phyloP scores from a whole-genome alignment of 2,329 filamentous ascomycete species.

The Monosporascus sp. region DNA sequence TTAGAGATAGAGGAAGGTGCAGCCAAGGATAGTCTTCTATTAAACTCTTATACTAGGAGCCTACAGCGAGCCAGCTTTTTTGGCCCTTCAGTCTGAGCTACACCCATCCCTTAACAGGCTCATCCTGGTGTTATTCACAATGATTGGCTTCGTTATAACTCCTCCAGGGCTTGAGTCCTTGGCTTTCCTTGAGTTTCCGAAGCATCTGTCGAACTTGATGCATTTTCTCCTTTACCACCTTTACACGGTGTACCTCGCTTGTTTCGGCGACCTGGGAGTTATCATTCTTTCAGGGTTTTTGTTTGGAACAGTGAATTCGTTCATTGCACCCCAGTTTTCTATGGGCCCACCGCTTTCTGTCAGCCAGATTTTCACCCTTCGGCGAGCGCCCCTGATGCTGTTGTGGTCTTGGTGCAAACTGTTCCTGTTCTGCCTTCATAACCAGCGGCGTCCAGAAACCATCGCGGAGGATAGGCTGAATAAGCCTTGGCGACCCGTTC shows the following conservation, averaged over 20 bases:
- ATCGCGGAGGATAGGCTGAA: slow-evolving; percentile 4
- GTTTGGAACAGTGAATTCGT: background rate
- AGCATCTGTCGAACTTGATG: no score
- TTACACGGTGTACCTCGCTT: background rate
- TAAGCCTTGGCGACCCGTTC: slow-evolving; percentile 5
- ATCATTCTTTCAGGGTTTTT: background rate
- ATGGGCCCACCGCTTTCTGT: background rate
- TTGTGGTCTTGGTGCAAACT: slow-evolving; percentile 3
- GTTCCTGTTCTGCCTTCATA: slow-evolving; percentile 3
- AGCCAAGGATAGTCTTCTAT: no score
- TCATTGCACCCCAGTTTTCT: background rate
- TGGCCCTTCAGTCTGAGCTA: no score
- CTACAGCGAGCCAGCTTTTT: no score
- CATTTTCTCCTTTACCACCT: no score
- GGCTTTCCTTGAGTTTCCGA: no score
- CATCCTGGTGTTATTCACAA: no score
- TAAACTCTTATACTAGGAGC: no score
- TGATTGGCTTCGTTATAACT: no score
- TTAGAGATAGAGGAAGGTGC: no score
- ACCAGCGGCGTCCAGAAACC: background rate
- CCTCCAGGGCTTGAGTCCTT: no score
- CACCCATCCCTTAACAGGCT: no score
- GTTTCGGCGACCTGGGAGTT: background rate
- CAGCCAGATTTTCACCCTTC: background rate
- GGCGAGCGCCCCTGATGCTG: background rate